These are phyloP conservation scores for Pseudozyma thailandica DNA, from an alignment of 1,284 basidiomycete genomes.

Conservation along the genomic window DNA sequence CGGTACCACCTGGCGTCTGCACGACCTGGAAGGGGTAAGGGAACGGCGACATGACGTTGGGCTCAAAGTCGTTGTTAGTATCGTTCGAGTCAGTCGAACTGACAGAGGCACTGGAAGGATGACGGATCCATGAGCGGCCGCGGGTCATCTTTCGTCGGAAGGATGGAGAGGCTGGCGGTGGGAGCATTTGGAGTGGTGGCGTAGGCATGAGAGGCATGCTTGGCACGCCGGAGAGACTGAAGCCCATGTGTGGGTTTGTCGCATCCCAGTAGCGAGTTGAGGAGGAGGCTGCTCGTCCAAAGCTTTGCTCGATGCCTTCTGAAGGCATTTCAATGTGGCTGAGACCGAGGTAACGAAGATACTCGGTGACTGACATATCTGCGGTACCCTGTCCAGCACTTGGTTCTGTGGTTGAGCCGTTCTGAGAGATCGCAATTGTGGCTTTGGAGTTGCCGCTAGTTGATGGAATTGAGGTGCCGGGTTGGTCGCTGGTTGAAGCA, in stretches of 20 bases:
- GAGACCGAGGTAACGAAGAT: constrained; percentile 48
- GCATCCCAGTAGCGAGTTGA: constrained; percentile 37
- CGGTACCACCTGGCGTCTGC: constrained; percentile 59
- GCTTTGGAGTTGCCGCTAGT: neutral
- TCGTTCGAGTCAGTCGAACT: constrained; percentile 22
- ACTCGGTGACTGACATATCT: constrained; percentile 34
- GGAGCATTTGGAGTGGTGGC: constrained; percentile 58
- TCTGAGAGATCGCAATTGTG: too few relatives aligned
- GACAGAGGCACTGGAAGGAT: constrained; percentile 26
- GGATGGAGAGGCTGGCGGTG: constrained; percentile 51
- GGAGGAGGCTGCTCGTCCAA: constrained; percentile 20
- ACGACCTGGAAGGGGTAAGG: constrained; percentile 61
- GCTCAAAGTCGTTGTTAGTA: constrained; percentile 36
- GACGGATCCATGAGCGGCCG: constrained; percentile 2
- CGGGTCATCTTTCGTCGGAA: constrained; percentile 27
- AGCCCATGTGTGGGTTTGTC: constrained; percentile 41
- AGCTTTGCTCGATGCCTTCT: constrained; percentile 42
- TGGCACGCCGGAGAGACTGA: constrained; percentile 56
- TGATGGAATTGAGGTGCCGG: neutral
- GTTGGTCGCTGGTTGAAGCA: neutral
- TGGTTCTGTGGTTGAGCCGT: neutral
- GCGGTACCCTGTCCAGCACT: constrained; percentile 2
- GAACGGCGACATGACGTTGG: constrained; percentile 49
- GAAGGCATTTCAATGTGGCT: constrained; percentile 52
- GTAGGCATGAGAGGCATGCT: constrained; percentile 61